phyloP scores from a whole-genome alignment of 2,329 filamentous ascomycete genomes.

The Sphaerulina vaccinii region DNA sequence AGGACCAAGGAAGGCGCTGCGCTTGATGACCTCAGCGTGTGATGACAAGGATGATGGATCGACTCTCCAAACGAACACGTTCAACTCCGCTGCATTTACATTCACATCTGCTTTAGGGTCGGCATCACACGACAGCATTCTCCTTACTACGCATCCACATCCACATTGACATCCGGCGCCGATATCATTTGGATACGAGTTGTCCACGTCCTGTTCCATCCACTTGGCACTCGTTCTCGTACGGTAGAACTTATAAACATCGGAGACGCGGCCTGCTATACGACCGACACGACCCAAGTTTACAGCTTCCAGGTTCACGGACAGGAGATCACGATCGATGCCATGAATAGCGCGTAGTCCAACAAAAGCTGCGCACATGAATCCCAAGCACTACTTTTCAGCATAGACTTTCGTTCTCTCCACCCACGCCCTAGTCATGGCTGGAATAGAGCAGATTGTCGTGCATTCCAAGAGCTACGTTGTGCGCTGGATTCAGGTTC shows the following conservation, averaged over 20 bases:
- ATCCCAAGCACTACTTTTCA: conserved; percentile 6
- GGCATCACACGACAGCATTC: too few species aligned
- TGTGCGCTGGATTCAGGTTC: conserved; percentile 92
- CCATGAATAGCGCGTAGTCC: conserved; percentile 11
- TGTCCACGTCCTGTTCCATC: background rate
- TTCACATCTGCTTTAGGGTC: too few species aligned
- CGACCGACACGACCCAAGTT: background rate
- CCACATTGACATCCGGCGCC: background rate
- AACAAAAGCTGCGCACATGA: conserved; percentile 13
- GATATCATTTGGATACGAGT: background rate
- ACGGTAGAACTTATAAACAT: background rate
- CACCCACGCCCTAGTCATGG: conserved; percentile 57
- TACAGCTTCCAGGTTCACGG: background rate
- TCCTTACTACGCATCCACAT: too few species aligned
- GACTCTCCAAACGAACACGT: too few species aligned
- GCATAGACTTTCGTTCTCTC: background rate
- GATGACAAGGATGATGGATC: too few species aligned
- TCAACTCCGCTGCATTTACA: too few species aligned
- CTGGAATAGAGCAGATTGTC: conserved; percentile 92
- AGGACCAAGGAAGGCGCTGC: too few species aligned
- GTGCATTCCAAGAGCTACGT: conserved; percentile 99
- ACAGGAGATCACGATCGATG: background rate
- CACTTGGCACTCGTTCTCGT: background rate
- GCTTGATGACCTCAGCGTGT: too few species aligned
- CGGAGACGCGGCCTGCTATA: background rate